A percentile compares a stretch with the other conserved stretches of the same genome.
phyloP scores from a whole-genome alignment of 2,329 filamentous ascomycete genomes.

The Xylaria sp. region DNA sequence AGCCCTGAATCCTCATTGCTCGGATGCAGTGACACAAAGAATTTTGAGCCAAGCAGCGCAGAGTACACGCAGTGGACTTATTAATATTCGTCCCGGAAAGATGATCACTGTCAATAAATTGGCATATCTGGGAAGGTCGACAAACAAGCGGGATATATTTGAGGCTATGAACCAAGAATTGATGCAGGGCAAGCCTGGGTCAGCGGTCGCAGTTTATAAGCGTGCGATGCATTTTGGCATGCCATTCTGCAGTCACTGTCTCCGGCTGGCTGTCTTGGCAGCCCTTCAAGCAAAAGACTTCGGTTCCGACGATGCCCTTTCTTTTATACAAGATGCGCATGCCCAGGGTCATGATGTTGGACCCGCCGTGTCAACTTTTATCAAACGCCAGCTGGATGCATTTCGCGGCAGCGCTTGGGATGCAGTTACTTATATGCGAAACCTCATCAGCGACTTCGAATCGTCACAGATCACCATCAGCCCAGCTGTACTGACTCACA shows the following conservation, averaged over 20 bases:
- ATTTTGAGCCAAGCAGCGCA: slow-evolving; percentile 52
- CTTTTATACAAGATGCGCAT: slow-evolving; percentile 56
- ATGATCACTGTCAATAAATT: slow-evolving; percentile 40
- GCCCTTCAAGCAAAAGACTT: slow-evolving; percentile 51
- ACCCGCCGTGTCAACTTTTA: slow-evolving; percentile 48
- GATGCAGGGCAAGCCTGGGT: slow-evolving; percentile 47
- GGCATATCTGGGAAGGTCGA: slow-evolving; percentile 44
- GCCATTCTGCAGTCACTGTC: slow-evolving; percentile 54
- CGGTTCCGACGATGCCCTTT: slow-evolving; percentile 50
- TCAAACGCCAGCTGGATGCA: slow-evolving; percentile 44
- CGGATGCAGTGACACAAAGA: slow-evolving; percentile 54
- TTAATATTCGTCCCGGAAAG: slow-evolving; percentile 12
- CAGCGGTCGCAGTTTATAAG: slow-evolving; percentile 55
- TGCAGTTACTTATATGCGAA: slow-evolving; percentile 44
- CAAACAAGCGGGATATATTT: slow-evolving; percentile 50
- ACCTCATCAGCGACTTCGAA: slow-evolving; percentile 46
- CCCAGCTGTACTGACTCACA: slow-evolving; percentile 43
- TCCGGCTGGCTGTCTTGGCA: slow-evolving; percentile 62
- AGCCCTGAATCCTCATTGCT: slow-evolving; percentile 48
- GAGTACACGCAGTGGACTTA: slow-evolving; percentile 23
- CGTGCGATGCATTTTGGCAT: slow-evolving; percentile 51
- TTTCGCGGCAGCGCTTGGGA: slow-evolving; percentile 41
- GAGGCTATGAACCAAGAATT: slow-evolving; percentile 57
- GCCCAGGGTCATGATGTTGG: slow-evolving; percentile 57
- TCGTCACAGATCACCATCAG: slow-evolving; percentile 43